Percentiles rank a stretch among this genome's conserved stretches.
These are phyloP conservation scores for Ascochyta pisi DNA, from an alignment of 2,329 filamentous ascomycete genomes.

Conservation along the genomic window DNA sequence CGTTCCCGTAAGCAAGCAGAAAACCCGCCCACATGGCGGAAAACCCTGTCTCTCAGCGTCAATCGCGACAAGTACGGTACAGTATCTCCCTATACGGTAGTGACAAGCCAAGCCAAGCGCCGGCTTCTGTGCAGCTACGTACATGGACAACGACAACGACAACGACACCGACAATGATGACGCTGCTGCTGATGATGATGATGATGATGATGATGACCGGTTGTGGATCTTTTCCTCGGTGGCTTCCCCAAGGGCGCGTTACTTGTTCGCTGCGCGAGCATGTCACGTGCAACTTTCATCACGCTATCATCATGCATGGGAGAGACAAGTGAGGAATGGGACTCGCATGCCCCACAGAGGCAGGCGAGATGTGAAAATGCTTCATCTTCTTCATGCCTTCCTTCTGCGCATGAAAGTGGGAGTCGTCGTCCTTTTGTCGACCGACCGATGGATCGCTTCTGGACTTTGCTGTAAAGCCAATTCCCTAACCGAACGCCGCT, in stretches of 20 bases:
- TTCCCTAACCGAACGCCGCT: constrained; percentile 22
- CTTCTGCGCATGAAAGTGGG: not conserved
- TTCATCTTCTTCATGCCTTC: constrained; percentile 5
- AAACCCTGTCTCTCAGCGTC: not conserved
- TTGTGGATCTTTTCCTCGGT: too few species aligned
- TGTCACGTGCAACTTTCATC: constrained; percentile 1
- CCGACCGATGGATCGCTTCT: not conserved
- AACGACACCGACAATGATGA: too few species aligned
- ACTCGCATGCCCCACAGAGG: constrained; percentile 13
- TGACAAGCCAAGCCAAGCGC: constrained; percentile 8
- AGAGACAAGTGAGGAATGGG: constrained; percentile 4
- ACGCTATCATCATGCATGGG: too few species aligned
- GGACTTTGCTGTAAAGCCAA: not conserved
- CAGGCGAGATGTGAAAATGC: constrained; percentile 4
- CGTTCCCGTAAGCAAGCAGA: constrained; percentile 27
- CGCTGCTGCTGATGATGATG: too few species aligned
- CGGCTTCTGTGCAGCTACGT: too few species aligned
- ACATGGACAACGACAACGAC: too few species aligned
- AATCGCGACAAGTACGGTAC: too few species aligned
- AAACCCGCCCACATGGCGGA: constrained; percentile 8
- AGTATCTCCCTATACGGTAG: too few species aligned
- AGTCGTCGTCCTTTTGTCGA: constrained; percentile 1
- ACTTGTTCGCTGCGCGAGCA: not conserved
- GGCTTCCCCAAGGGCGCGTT: too few species aligned
- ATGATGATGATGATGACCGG: too few species aligned